Conservation (phyloP, 768 basidiomycete species). For the Mycena kentingensis region DNA sequence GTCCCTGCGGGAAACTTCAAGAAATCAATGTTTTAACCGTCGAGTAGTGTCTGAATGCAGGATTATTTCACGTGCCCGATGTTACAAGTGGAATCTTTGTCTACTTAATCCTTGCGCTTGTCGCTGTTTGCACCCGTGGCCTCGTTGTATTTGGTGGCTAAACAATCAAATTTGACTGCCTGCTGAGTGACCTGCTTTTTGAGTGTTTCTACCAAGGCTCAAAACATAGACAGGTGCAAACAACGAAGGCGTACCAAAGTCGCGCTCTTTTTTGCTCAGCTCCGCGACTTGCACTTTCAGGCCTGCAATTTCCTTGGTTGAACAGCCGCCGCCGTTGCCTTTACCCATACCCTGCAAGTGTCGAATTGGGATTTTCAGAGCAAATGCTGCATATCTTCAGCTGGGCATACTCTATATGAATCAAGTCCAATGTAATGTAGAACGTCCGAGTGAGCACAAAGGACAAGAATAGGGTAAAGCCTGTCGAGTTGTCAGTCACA, state of each 20-base stretch:
- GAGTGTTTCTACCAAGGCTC: slow-evolving; percentile 57
- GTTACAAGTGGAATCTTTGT: too few relatives aligned
- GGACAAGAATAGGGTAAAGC: slow-evolving; percentile 93
- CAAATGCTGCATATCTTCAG: slow-evolving; percentile 64
- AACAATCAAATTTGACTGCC: slow-evolving; percentile 77
- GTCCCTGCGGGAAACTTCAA: neutral
- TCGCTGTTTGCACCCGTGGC: slow-evolving; percentile 58
- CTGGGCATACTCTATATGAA: slow-evolving; percentile 81
- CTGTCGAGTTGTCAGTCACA: too few relatives aligned
- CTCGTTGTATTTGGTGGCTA: slow-evolving; percentile 76
- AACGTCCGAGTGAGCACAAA: slow-evolving; percentile 92
- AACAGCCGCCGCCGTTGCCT: slow-evolving; percentile 35
- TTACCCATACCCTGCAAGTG: too few relatives aligned
- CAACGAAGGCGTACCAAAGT: slow-evolving; percentile 54
- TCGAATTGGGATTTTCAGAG: too few relatives aligned
- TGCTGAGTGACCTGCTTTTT: slow-evolving; percentile 84
- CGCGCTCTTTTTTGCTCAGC: slow-evolving; percentile 58
- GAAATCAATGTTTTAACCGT: slow-evolving; percentile 2
- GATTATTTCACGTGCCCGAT: too few relatives aligned
- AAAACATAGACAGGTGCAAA: neutral
- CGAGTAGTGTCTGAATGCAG: too few relatives aligned
- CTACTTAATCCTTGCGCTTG: slow-evolving; percentile 71
- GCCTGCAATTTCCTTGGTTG: slow-evolving; percentile 59
- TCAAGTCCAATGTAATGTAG: slow-evolving; percentile 88
- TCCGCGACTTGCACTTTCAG: slow-evolving; percentile 69